phyloP scores from a whole-genome alignment of 1,284 basidiomycete genomes.

The Stygiomarasmius scandens region DNA sequence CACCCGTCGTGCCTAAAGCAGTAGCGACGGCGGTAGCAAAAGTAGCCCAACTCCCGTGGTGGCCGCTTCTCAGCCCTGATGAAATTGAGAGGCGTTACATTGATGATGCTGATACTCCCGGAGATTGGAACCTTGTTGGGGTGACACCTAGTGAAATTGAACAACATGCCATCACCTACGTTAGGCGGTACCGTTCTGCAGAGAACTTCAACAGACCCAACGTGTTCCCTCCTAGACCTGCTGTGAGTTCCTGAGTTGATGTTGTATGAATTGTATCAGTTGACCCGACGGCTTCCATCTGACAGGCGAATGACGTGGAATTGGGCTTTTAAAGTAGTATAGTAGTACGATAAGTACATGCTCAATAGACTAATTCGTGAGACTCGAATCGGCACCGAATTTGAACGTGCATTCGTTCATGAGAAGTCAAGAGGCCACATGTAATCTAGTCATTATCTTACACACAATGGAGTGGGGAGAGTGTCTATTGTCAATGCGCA shows the following conservation, averaged over 20 bases:
- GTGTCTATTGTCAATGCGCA: background rate
- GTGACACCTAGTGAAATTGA: constrained; percentile 85
- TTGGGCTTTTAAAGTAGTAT: constrained; percentile 8
- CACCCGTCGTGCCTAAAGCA: constrained; percentile 79
- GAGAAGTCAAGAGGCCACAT: background rate
- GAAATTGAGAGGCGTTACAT: constrained; percentile 90
- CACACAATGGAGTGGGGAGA: constrained; percentile 1
- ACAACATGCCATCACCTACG: constrained; percentile 87
- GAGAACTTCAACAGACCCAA: constrained; percentile 58
- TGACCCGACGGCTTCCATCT: background rate
- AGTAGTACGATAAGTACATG: background rate
- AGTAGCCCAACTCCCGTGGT: constrained; percentile 82
- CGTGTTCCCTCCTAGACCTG: constrained; percentile 44
- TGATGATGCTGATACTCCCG: constrained; percentile 70
- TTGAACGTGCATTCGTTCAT: background rate
- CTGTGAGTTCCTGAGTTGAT: constrained; percentile 22
- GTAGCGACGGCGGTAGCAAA: constrained; percentile 71
- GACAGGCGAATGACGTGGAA: constrained; percentile 8
- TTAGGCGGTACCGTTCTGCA: constrained; percentile 86
- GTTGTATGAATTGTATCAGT: background rate
- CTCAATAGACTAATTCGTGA: background rate
- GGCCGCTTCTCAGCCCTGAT: constrained; percentile 91
- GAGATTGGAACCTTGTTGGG: constrained; percentile 68
- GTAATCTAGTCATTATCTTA: background rate
- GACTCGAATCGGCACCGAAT: background rate